Conservation (phyloP, 225 moss, liverwort and hornwort genomes). For the Anthoceros angustus region DNA sequence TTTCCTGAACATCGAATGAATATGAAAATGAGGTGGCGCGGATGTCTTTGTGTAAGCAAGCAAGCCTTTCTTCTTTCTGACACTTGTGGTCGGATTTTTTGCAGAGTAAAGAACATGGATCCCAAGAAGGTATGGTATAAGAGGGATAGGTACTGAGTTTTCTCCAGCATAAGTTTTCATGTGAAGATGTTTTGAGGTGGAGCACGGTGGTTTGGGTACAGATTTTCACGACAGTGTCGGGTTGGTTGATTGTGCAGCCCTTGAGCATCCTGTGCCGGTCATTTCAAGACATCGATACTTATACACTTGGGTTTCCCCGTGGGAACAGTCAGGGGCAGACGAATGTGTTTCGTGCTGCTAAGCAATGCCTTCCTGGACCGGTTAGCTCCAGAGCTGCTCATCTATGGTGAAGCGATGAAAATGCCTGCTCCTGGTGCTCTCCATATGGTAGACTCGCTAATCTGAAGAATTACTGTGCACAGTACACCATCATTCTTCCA, state of each 20-base stretch:
- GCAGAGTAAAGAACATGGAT: slow-evolving; percentile 90
- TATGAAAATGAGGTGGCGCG: neutral
- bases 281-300: slow-evolving; percentile 89
- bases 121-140: slow-evolving; percentile 46
- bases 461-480: slow-evolving; percentile 8
- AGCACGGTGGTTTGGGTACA: neutral
- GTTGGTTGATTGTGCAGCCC: slow-evolving; percentile 33
- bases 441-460: neutral
- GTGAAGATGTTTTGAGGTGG: slow-evolving; percentile 5
- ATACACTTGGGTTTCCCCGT: slow-evolving; percentile 76
- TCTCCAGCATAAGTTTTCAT: neutral
- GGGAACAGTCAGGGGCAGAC: slow-evolving; percentile 93
- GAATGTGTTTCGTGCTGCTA: slow-evolving; percentile 84
- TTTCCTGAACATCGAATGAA: neutral
- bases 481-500: slow-evolving; percentile 87
- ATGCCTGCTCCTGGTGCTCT: neutral
- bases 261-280: slow-evolving; percentile 87
- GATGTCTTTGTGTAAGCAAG: neutral
- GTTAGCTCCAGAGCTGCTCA: slow-evolving; percentile 20
- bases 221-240: neutral
- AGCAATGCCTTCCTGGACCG: slow-evolving; percentile 89
- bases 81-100: slow-evolving; percentile 12
- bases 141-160: neutral
- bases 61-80: neutral
- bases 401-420: neutral